Conservation (phyloP, 1,139 yeast species). For the Hansenula lynferdii region DNA sequence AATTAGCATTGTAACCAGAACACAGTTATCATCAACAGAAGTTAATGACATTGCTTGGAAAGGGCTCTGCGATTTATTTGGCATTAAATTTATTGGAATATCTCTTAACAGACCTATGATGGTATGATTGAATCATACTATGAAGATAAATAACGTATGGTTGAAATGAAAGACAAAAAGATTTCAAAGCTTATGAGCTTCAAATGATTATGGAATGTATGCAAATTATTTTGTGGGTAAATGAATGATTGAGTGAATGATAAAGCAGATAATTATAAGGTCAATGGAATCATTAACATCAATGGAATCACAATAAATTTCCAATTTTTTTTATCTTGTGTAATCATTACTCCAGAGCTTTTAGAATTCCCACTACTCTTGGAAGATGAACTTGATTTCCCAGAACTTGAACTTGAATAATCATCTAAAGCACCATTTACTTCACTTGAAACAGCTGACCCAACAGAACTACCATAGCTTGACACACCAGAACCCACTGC, state of each 20-base stretch:
- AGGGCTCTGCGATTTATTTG: no score
- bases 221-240: neutral
- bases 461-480: neutral
- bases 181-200: no score
- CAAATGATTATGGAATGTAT: no score
- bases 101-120: no score
- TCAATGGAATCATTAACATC: neutral
- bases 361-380: neutral
- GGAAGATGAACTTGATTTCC: neutral
- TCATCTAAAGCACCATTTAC: slow-evolving; percentile 3
- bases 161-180: no score
- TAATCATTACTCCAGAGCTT: neutral
- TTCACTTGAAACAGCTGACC: slow-evolving; percentile 3
- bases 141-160: no score
- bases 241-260: neutral
- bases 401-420: neutral
- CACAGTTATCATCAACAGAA: no score
- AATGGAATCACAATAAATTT: neutral
- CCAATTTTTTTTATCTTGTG: neutral
- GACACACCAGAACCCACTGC: slow-evolving; percentile 3
- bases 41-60: no score
- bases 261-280: neutral
- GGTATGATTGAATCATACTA: no score
- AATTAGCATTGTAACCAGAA: no score
- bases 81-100: no score